Evolutionary conservation across 768 basidiomycete species (phyloP).

Genomic region (Tylopilus sp.): DNA sequence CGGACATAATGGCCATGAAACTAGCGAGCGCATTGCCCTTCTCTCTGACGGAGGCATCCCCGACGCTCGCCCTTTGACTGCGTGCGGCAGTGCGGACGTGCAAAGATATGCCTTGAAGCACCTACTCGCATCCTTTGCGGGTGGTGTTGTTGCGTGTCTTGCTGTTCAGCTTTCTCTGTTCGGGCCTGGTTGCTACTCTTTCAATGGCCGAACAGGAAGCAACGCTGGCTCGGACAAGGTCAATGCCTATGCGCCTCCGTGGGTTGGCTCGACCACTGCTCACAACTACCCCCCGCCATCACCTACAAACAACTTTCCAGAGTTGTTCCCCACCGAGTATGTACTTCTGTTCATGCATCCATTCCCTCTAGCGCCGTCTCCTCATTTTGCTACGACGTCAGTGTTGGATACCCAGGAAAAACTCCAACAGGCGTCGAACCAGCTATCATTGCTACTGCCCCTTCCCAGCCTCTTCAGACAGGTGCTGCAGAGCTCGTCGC

Average conservation of each 20-base stretch:
- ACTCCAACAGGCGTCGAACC: constrained; percentile 82
- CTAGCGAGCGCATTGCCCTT: constrained; percentile 36
- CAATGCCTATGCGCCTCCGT: constrained; percentile 52
- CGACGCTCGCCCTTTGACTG: not conserved
- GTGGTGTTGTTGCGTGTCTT: constrained; percentile 51
- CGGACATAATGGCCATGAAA: not conserved
- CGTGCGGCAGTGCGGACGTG: constrained; percentile 15
- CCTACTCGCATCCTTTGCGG: constrained; percentile 48
- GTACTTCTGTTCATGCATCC: not conserved
- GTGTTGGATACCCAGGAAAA: constrained; percentile 70
- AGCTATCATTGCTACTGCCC: constrained; percentile 68
- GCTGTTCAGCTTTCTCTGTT: constrained; percentile 44
- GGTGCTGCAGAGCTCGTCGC: constrained; percentile 62
- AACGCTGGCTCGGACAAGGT: constrained; percentile 9
- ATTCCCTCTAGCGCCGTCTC: not conserved
- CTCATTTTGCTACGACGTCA: not conserved
- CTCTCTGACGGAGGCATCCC: constrained; percentile 26
- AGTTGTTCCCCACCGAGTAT: constrained; percentile 65
- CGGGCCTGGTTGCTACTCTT: constrained; percentile 33
- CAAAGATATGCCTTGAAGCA: constrained; percentile 28
- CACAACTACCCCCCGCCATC: constrained; percentile 69
- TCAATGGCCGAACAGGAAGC: not conserved
- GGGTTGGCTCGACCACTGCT: constrained; percentile 67
- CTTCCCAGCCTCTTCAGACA: constrained; percentile 74
- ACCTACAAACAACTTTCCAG: constrained; percentile 70